These are phyloP conservation scores for Colletotrichum sp. DNA, from an alignment of 2,329 filamentous ascomycete species.

Conservation along the genomic window DNA sequence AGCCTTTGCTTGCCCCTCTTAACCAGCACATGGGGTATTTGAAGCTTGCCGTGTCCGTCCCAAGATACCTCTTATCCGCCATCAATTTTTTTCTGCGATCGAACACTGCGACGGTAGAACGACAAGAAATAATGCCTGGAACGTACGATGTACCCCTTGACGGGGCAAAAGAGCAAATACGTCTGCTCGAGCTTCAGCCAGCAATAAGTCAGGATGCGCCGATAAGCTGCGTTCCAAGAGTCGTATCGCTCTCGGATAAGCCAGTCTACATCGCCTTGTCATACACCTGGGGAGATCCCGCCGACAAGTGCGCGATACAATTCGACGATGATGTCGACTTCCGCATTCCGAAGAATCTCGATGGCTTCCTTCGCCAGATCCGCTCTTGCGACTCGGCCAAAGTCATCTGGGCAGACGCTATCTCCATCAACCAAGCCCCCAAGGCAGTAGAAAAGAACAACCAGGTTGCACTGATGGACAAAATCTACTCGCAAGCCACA, in stretches of 20 bases:
- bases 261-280: neutral
- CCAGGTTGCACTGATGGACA: neutral
- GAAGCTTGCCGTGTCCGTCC: neutral
- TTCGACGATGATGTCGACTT: neutral
- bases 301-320: neutral
- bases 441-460: neutral
- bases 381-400: neutral
- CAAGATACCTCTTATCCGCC: fast-evolving
- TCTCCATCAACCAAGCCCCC: neutral
- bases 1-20: neutral
- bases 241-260: neutral
- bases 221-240: neutral
- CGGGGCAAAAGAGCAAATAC: neutral
- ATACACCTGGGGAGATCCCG: neutral
- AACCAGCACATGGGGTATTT: neutral
- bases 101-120: neutral
- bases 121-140: neutral
- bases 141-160: neutral
- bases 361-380: neutral
- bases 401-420: neutral
- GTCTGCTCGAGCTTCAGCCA: neutral
- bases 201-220: neutral
- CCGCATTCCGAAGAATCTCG: neutral
- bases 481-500: neutral
- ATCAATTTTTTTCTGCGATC: neutral